Conservation (phyloP, 139 green algal genomes). For the Chlorella sp. region DNA sequence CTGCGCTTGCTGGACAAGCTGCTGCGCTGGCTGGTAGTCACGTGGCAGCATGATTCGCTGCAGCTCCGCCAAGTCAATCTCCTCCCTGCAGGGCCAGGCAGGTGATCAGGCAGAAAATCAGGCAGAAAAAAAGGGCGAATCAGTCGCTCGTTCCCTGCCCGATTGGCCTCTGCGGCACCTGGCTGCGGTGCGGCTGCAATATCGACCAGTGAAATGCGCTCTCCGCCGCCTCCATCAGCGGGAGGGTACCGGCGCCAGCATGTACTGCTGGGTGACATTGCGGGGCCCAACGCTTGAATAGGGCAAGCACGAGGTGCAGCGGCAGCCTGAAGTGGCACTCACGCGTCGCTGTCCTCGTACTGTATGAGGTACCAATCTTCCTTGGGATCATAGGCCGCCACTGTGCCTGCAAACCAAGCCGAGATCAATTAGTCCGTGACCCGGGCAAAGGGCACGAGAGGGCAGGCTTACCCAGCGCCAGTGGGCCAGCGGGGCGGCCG, state of each 20-base stretch:
- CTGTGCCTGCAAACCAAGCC: neutral
- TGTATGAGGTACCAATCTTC: neutral
- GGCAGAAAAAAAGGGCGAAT: neutral
- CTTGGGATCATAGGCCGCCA: neutral
- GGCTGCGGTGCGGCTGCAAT: neutral
- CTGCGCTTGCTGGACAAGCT: neutral
- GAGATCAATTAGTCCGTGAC: neutral
- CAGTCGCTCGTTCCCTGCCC: too few relatives aligned
- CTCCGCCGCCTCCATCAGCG: neutral
- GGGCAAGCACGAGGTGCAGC: too few relatives aligned
- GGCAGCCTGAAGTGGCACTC: neutral
- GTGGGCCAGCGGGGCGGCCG: too few relatives aligned
- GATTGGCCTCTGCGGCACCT: neutral
- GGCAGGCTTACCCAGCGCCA: too few relatives aligned
- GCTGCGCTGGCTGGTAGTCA: neutral
- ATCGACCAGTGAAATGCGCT: neutral
- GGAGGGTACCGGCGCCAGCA: neutral
- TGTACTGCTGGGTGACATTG: too few relatives aligned
- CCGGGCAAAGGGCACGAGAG: too few relatives aligned
- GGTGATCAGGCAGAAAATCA: neutral
- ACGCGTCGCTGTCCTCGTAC: constrained; percentile 11
- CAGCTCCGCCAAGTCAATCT: constrained; percentile 1
- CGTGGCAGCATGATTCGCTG: neutral
- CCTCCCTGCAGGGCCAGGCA: neutral
- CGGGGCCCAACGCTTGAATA: too few relatives aligned